A percentile compares a stretch with the other conserved stretches of the same genome.
Evolutionary conservation across 345 rosid genomes (phyloP).

Genomic region (Hibiscus trionum): DNA sequence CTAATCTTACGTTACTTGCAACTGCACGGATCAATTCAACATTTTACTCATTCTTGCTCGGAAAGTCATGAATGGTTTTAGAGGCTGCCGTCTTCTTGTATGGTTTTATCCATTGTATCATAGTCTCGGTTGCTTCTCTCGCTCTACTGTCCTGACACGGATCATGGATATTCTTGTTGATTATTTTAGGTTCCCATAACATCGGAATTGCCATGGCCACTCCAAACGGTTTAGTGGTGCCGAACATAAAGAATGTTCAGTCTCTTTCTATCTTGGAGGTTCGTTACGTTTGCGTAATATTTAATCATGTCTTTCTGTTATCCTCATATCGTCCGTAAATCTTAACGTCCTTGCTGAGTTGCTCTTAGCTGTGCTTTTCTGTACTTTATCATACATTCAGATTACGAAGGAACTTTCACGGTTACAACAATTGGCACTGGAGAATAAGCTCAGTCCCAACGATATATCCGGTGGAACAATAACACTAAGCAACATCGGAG

Average conservation of each 20-base stretch:
- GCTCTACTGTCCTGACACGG: not conserved
- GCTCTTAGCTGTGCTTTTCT: not conserved
- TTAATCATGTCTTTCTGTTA: not conserved
- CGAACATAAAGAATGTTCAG: conserved; percentile 87
- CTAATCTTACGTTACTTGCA: not conserved
- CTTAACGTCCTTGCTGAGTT: not conserved
- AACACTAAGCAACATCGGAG: conserved; percentile 84
- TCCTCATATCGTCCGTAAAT: not conserved
- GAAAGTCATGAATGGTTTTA: not conserved
- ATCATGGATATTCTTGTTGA: conserved; percentile 5
- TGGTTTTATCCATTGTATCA: not conserved
- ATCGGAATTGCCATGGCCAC: conserved; percentile 97
- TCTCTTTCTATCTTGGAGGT: conserved; percentile 74
- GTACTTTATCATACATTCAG: conserved; percentile 17
- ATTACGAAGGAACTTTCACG: conserved; percentile 76
- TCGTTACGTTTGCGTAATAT: conserved; percentile 5
- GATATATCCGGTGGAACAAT: conserved; percentile 85
- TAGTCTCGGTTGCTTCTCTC: not conserved
- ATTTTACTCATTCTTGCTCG: not conserved
- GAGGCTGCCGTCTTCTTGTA: no score
- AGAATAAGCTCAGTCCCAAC: conserved; percentile 46
- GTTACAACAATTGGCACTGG: conserved; percentile 58
- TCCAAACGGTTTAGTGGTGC: conserved; percentile 78
- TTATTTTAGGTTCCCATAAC: conserved; percentile 68
- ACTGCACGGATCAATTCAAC: not conserved